Base-by-base conservation (phyloP, 805 yeast species). In the Metschnikowia hibisci region DNA sequence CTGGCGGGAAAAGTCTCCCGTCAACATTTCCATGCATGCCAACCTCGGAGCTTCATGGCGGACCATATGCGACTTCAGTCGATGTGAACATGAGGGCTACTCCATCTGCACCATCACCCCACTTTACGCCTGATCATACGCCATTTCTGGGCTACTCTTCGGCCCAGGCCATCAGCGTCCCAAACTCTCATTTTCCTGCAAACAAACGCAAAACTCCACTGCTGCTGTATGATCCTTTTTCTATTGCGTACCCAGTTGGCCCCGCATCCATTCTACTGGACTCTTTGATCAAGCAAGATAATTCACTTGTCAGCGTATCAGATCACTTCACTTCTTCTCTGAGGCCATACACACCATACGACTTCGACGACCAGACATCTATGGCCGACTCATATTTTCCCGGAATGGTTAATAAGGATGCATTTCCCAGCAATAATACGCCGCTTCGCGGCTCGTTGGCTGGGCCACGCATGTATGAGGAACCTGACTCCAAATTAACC, bases 251-350 rank as follows among this genome's bases (percentile, higher is more conserved):
- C 30, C 51, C 48, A 2, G 46, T 32, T 0, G 52, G 44, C 3
- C 43, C 48, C 8, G 42, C 44, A 2, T 32, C 49, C 5, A 32
- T 43, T 9, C 45, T 45, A 27, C 46, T 32, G 46, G 46, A 49
- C 10, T 38, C 53, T 1, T 23, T 51, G n/a, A 22, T 41, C 14
- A 41, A 64, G 13, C 60, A 62, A 23, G 63, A 63, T 15, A 50
- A 52, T 27, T 64, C 70, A 13, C 43, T 62, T 8, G 55, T 61
- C 10, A 61, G 66, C 35, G 57, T 66, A 20, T 64, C 64, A 1
- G 70, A 65, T 39, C 60, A 57, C 37, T 53, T 52, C 26, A 44
- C 34, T 6, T 40, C 41, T 11, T 39, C 40, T 6, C 54, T 49
- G 52, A 52, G 51, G 14, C 51, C 52, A 6, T 50, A 46, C 49